A percentile compares a stretch with the other conserved stretches of the same genome.
Evolutionary conservation across 306 rosid genomes (phyloP).

Genomic region (Quercus berberidifolia): DNA sequence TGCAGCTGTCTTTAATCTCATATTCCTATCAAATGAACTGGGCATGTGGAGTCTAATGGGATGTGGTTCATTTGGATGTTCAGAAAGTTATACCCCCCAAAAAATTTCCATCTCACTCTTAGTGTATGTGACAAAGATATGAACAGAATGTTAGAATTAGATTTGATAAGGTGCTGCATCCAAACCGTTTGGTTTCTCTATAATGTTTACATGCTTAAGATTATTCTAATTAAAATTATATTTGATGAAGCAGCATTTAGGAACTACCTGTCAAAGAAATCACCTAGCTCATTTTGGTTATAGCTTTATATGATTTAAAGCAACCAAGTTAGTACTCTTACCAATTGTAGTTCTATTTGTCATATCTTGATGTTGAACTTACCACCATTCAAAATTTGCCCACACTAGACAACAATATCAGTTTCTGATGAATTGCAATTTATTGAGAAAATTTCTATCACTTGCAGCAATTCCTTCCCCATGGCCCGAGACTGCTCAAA

Average conservation of each 20-base stretch:
- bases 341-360: neutral
- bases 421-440: neutral
- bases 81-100: conserved; percentile 47
- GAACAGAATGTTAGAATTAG: conserved; percentile 3
- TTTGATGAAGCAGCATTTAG: too few species aligned
- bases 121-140: neutral
- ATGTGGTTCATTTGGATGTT: conserved; percentile 99
- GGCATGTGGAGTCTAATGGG: conserved; percentile 97
- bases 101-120: neutral
- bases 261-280: too few species aligned
- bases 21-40: conserved; percentile 89
- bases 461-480: conserved; percentile 87
- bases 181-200: too few species aligned
- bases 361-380: neutral
- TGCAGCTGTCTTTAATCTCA: conserved; percentile 89
- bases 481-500: conserved; percentile 93
- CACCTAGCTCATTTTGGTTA: too few species aligned
- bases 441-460: conserved; percentile 1
- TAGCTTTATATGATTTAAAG: too few species aligned
- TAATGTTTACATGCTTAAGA: too few species aligned
- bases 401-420: neutral
- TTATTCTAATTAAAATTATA: too few species aligned
- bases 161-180: neutral
- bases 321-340: neutral
- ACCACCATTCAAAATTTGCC: neutral